Percentiles rank a stretch among this genome's conserved stretches.
Conservation (phyloP, 345 rosid species). For the Microcos paniculata region DNA sequence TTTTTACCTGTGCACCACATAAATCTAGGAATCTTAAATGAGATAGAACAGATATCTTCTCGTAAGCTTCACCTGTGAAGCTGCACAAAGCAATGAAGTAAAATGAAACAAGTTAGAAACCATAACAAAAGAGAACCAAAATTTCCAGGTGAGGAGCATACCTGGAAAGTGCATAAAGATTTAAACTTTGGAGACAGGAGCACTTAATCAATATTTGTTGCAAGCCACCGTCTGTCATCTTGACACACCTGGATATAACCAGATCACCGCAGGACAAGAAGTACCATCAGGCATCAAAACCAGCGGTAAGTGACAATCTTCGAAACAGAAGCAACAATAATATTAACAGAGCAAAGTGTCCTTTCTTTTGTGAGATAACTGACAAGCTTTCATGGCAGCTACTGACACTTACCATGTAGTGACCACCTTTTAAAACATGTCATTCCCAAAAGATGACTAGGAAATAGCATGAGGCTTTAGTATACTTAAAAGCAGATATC, state of each 20-base stretch:
- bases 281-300: not conserved
- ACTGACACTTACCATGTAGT: not conserved
- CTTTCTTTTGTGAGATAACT: not conserved
- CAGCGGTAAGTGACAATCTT: not conserved
- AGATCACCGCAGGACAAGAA: constrained; percentile 2
- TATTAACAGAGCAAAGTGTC: not conserved
- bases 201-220: constrained; percentile 60
- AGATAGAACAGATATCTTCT: constrained; percentile 56
- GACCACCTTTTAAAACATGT: not conserved
- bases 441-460: not conserved
- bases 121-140: constrained; percentile 6
- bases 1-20: constrained; percentile 91
- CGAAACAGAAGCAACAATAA: not conserved
- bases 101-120: constrained; percentile 12
- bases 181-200: constrained; percentile 57
- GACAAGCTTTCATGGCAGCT: not conserved
- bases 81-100: constrained; percentile 39
- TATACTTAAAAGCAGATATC: not conserved
- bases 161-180: constrained; percentile 93
- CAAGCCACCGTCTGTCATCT: constrained; percentile 81
- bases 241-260: constrained; percentile 62
- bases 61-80: constrained; percentile 75
- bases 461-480: not conserved
- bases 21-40: constrained; percentile 71
- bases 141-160: constrained; percentile 12